A percentile compares a stretch with the other conserved stretches of the same genome.
These are phyloP conservation scores for Acacia pycnantha DNA, from an alignment of 331 rosid species.

Conservation along the genomic window DNA sequence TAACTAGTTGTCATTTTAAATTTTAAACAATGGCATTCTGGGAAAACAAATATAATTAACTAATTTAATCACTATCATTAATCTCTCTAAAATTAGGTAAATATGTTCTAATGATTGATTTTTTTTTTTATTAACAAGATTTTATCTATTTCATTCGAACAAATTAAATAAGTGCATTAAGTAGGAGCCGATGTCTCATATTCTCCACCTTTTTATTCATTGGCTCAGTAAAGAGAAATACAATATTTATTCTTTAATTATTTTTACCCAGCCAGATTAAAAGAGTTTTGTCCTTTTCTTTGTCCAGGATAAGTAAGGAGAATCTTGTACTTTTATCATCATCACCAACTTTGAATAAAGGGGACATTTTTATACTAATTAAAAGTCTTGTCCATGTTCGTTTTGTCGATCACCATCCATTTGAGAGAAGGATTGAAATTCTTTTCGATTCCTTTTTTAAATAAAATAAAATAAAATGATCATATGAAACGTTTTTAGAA, in stretches of 20 bases:
- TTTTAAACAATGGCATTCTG: too few species aligned
- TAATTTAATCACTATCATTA: too few species aligned
- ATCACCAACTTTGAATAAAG: neutral
- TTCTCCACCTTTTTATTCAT: neutral
- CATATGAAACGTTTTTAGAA: neutral
- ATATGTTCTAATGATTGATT: too few species aligned
- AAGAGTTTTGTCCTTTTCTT: neutral
- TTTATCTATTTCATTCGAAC: neutral
- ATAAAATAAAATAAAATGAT: too few species aligned
- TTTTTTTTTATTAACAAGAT: neutral
- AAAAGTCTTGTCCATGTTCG: neutral
- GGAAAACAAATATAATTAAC: too few species aligned
- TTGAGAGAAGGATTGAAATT: too few species aligned
- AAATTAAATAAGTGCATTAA: neutral
- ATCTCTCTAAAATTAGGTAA: too few species aligned
- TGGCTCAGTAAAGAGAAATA: neutral
- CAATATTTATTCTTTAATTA: neutral
- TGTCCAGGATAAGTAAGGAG: neutral
- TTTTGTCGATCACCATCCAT: too few species aligned
- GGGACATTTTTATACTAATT: neutral
- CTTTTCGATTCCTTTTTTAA: neutral
- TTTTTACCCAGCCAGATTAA: neutral
- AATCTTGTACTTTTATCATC: neutral
- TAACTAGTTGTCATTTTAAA: too few species aligned
- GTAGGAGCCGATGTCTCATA: neutral